Evolutionary conservation across 495 filamentous ascomycete genomes (phyloP), one percentile per base, ranked within the genome.

Genomic region (Hapsidospora chrysogenum): DNA sequence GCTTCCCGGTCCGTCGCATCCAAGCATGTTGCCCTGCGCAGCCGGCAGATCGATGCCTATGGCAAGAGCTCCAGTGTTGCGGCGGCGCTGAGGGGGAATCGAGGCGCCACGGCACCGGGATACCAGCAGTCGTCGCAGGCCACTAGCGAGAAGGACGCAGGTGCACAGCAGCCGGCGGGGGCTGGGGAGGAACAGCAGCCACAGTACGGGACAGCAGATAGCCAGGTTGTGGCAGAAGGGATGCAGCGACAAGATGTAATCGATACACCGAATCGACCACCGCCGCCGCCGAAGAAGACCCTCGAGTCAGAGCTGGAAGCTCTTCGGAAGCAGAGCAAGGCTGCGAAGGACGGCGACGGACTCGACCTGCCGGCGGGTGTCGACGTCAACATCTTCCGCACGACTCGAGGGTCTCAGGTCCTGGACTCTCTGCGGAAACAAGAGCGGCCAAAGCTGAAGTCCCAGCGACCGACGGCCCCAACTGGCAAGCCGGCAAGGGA

Each of bases 21-120:
- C 43, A 83, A 84, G 57, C 89, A 96, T 57, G 55, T 82, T 31
- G 72, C 72, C 11, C 67, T 95, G 42, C 77, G 85, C 13, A 63
- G 69, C 27, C 65, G 72, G 37, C 85, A 96, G 52, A 54, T 89
- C 17, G 78, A 92, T 54, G 55, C 78, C 38, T 95, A 80, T 51
- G 74, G 64, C 35, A 68, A 66, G 40, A 83, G 80, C 7, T 89
- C 85, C 2, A 81, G 74, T 22, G 61, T 94, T 25, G 71, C 74
- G 13, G 74, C 74, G 44, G 68, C 72, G 7, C 55, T 79, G 40
- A 76, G 75, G 47, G n/a, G n/a, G n/a, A n/a, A n/a, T n/a, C n/a
- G n/a, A n/a, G 62, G 4, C 17, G 11, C 16, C 3, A 8, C 29
- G 5, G 30, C 15, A 4, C 10, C 4, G 1, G 18, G 18, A 16